Base-by-base conservation (phyloP, 2,329 filamentous ascomycete species). In the Fusarium sp. region DNA sequence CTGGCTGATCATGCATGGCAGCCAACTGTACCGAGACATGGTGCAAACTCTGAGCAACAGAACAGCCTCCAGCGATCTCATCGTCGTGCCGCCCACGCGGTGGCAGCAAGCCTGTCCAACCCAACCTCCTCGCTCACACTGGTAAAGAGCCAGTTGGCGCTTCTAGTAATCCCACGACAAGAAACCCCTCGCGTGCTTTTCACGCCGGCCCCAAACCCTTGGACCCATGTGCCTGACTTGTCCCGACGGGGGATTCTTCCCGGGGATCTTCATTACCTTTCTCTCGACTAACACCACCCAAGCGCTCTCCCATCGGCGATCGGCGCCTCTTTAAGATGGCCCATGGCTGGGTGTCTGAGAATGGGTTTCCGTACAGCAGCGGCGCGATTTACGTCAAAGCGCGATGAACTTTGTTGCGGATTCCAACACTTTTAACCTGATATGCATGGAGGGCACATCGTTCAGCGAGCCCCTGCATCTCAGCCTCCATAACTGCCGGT, bases 241-340 rank as follows among this genome's bases (percentile, higher is more conserved):
- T 63, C 62, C 50, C 66, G 52, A 67, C 59, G 43, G 50, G 58
- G 65, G 63, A 33, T 64, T 64, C 63, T 50, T 72, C 58, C 47
- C 43, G 62, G 59, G 57, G 63, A 70, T 75, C 65, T 52, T 67
- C 60, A 68, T 71, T 56, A 56, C 38, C 27, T 37, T 30, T 20
- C 37, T 30, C 61, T 63, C 56, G 52, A 56, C 56, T 61, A 45
- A 63, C 40, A 59, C 37, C 27, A 54, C 30, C 69, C 54, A 64
- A 64, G 37, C 37, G 50, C 37, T 17, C 17, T 47, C 57, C 63
- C 52, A 56, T 35, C 40, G 62, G 45, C 68, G 65, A 67, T 74
- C 69, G 40, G 40, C 52, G 38, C 59, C 66, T 22, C 57, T 72
- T 64, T 57, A 35, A 47, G 68, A 37, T 56, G 35, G 30, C 63